Percentiles rank a stretch among this genome's conserved stretches.
phyloP scores from a whole-genome alignment of 2,329 filamentous ascomycete genomes.

The Aspergillus puulaauensis region DNA sequence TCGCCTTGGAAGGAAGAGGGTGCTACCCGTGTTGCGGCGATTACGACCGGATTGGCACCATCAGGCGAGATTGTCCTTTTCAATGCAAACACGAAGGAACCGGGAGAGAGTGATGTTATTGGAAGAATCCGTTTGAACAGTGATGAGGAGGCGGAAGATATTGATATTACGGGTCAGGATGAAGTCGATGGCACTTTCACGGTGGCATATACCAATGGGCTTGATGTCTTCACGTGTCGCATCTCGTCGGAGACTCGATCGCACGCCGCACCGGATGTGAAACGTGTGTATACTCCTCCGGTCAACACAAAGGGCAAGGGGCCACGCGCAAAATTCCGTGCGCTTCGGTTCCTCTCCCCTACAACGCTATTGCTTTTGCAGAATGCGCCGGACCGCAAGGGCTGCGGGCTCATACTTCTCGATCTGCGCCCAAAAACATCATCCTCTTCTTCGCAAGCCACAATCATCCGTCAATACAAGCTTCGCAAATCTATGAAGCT shows the following conservation, averaged over 20 bases:
- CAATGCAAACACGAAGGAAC: conserved; percentile 60
- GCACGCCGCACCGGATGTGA: conserved; percentile 38
- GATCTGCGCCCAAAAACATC: conserved; percentile 19
- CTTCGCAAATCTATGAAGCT: conserved; percentile 70
- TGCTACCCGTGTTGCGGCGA: conserved; percentile 68
- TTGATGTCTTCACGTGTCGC: conserved; percentile 69
- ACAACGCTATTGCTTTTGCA: conserved; percentile 55
- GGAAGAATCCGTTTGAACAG: conserved; percentile 52
- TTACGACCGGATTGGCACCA: conserved; percentile 74
- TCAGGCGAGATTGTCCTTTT: conserved; percentile 80
- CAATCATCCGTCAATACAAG: conserved; percentile 52
- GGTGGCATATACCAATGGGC: conserved; percentile 75
- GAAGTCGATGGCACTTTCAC: conserved; percentile 53
- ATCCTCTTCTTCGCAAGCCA: conserved; percentile 33
- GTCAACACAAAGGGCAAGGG: conserved; percentile 30
- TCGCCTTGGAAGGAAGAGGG: conserved; percentile 55
- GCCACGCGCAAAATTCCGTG: conserved; percentile 52
- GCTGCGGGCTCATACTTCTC: conserved; percentile 56
- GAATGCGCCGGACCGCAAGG: conserved; percentile 55
- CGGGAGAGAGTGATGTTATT: conserved; percentile 53
- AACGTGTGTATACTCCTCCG: conserved; percentile 31
- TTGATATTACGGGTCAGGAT: conserved; percentile 40
- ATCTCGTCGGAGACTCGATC: conserved; percentile 52
- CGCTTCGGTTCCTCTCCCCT: conserved; percentile 56
- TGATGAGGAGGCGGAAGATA: conserved; percentile 52